These are phyloP conservation scores for Salvia rosmarinus DNA, from an alignment of 257 asterid genomes.

Conservation along the genomic window DNA sequence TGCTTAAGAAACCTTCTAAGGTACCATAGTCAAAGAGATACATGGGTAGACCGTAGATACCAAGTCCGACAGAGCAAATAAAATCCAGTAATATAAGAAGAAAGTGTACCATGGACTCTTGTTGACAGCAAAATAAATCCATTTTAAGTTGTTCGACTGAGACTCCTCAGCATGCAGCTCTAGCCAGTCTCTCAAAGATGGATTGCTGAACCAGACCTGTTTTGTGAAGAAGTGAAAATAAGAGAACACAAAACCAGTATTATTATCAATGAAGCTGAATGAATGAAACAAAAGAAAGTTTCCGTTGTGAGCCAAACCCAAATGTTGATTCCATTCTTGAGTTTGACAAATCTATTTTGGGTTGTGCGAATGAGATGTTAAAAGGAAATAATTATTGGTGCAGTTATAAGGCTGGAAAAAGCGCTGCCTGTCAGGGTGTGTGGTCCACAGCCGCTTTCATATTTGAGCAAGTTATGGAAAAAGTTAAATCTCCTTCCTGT, in stretches of 20 bases:
- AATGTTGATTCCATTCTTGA: conserved; percentile 45
- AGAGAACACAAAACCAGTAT: conserved; percentile 16
- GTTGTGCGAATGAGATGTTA: conserved; percentile 52
- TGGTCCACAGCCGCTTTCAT: conserved; percentile 76
- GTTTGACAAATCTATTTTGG: conserved; percentile 49
- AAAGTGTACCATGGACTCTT: conserved; percentile 83
- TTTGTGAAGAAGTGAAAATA: conserved; percentile 28
- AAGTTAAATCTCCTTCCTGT: conserved; percentile 57
- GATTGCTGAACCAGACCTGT: conserved; percentile 92
- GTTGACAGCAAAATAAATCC: conserved; percentile 83
- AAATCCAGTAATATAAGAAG: conserved; percentile 11
- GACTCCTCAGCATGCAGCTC: conserved; percentile 68
- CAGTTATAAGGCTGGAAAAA: conserved; percentile 72
- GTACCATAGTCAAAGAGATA: background rate
- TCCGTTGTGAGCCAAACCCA: background rate
- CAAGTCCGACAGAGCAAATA: background rate
- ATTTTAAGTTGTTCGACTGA: conserved; percentile 69
- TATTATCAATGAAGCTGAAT: conserved; percentile 23
- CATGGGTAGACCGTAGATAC: background rate
- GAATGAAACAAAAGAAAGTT: conserved; percentile 18
- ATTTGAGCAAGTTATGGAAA: conserved; percentile 57
- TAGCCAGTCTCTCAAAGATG: conserved; percentile 87
- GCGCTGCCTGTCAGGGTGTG: conserved; percentile 77
- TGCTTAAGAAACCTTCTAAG: conserved; percentile 22
- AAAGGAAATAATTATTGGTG: conserved; percentile 59